Evolutionary conservation across 1,139 yeast species (phyloP), one percentile per base, ranked within the genome.

Genomic region (Candida sp.): DNA sequence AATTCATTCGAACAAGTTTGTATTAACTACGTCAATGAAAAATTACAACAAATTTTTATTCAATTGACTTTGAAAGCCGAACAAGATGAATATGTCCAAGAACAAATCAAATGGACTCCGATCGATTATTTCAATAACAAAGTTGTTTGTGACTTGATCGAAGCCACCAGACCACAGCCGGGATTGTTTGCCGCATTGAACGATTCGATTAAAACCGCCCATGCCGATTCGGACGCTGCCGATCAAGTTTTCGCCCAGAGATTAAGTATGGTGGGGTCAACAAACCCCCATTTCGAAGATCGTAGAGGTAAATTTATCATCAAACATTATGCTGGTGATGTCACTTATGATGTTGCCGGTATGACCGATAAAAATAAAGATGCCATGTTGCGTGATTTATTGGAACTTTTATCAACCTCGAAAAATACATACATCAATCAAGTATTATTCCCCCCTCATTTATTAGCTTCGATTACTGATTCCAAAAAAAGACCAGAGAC

Each of bases 281-380:
- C 79, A 33, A 91, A 91, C 63, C 84, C 87, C 35, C 95, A 95
- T 64, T 90, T 95, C 58, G 97, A 91, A 59, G 81, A 88, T 55
- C 83, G 99, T 57, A 84, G 88, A 52, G 82, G 84, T 37, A 91
- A 93, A 62, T 95, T 95, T 54, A 73, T 95, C 49, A 83, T 95
- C 58, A 91, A 89, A 68, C 99, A 95, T 66, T 95, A 95, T 69
- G 99, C 99, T 30, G 99, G 99, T 60, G 99, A 95, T 69, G 99
- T 95, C 41, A 86, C 91, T 30, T 95, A 95, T 60, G 97, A 91
- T 52, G 84, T 91, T 45, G 73, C 75, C 29, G 88, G 91, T 15
- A 91, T 95, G 89, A 93, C 99, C 2, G 99, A 95, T 63, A 95
- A 95, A 66, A 95, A 95, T 64, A 95, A 95, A 66, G 99, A 95